Base-by-base conservation (phyloP, 306 rosid genomes). In the Gastrolobium villosum region DNA sequence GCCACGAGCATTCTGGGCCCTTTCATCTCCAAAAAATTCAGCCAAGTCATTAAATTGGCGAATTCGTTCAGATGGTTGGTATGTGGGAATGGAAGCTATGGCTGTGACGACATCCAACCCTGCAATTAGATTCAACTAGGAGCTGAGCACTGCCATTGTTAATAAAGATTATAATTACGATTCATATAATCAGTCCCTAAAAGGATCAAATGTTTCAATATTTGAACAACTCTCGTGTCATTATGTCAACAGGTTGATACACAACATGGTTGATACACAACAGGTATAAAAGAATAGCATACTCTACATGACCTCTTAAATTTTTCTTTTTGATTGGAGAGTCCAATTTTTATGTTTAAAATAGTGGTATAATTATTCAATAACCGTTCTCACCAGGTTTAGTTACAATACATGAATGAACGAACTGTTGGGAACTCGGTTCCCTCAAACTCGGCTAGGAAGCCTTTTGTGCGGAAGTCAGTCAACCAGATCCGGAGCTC, bases 21-120 rank as follows among this genome's bases (percentile, higher is more conserved):
- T 92, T 67, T 81, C 95, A 71, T 94, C 97, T 57, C 97, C 97
- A 2, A 94, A 40, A 83, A 92, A 94, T 75, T 86, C 82, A 7
- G 99, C 97, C 50, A 94, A 88, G 70, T 88, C 93, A 41, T 92
- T 94, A 86, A 94, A 92, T 75, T 92, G 97, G 84, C 89, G 90
- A 61, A 94, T 94, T 55, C 87, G 86, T 70, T 94, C 97, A 2
- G 84, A 70, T 53, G 99, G 97, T 60, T 82, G 84, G 92, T 88
- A 92, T 0, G 97, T 94, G 5, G 93, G 99, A 78, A 90, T 84
- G 10, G 97, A 83, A 34, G 95, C 92, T 87, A 92, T 89, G 69
- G 92, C 72, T 4, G 93, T 84, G 91, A 94, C 89, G 64, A 94
- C 91, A 81, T 94, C 99, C 83, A 94, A 78, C 35, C 98, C 98